Conservation (phyloP, 768 basidiomycete species). For the Infundibulicybe gibba region DNA sequence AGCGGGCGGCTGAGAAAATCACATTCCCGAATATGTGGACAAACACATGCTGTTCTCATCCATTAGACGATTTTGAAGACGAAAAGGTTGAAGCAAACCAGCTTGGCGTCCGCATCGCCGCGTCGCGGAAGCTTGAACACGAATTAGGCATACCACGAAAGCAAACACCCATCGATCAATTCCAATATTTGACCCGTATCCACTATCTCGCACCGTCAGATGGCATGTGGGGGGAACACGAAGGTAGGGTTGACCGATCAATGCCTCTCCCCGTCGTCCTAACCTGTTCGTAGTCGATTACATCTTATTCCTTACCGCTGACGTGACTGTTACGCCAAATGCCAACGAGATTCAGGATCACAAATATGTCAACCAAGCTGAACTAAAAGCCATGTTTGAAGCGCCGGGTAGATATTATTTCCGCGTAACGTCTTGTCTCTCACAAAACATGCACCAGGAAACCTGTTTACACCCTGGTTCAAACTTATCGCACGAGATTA, state of each 20-base stretch:
- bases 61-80: slow-evolving; percentile 85
- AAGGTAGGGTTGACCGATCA: slow-evolving; percentile 51
- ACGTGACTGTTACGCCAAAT: slow-evolving; percentile 82
- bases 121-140: slow-evolving; percentile 92
- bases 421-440: background rate
- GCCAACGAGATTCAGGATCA: slow-evolving; percentile 87
- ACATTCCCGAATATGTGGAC: slow-evolving; percentile 99
- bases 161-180: slow-evolving; percentile 79
- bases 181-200: slow-evolving; percentile 94
- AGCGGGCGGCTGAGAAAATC: slow-evolving; percentile 97
- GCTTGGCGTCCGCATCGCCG: slow-evolving; percentile 85
- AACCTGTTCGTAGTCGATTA: slow-evolving; percentile 77
- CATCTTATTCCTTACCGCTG: slow-evolving; percentile 89
- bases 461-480: slow-evolving; percentile 98
- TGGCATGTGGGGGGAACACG: slow-evolving; percentile 97
- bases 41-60: slow-evolving; percentile 98
- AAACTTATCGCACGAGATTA: slow-evolving; percentile 96
- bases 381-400: slow-evolving; percentile 89
- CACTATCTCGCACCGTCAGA: slow-evolving; percentile 95
- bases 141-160: slow-evolving; percentile 86
- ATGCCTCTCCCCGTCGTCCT: background rate
- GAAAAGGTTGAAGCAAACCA: slow-evolving; percentile 78
- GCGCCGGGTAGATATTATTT: slow-evolving; percentile 48
- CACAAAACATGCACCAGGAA: slow-evolving; percentile 39
- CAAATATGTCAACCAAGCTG: slow-evolving; percentile 88